Conservation (phyloP, 305 asterid genomes). For the Fraxinus baroniana region DNA sequence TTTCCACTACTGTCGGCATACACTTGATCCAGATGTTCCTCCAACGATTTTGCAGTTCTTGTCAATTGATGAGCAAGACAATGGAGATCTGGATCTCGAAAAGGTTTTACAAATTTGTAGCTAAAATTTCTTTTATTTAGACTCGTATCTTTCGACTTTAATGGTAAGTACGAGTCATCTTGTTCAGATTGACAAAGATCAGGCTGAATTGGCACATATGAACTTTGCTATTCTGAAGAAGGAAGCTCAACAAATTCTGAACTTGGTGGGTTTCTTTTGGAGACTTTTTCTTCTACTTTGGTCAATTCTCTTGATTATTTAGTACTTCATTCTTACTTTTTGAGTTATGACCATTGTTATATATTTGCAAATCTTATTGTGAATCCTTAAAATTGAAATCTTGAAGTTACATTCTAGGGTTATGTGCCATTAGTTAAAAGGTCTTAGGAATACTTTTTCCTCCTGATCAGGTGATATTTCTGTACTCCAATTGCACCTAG, state of each 20-base stretch:
- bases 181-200: conserved; percentile 77
- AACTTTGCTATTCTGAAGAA: conserved; percentile 77
- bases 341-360: neutral
- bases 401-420: neutral
- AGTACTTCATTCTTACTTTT: conserved; percentile 1
- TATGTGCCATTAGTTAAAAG: neutral
- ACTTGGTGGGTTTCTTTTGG: conserved; percentile 59
- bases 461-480: neutral
- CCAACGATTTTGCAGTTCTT: conserved; percentile 66
- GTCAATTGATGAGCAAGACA: conserved; percentile 72
- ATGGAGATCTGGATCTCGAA: conserved; percentile 76
- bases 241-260: conserved; percentile 78
- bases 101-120: conserved; percentile 53
- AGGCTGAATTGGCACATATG: conserved; percentile 76
- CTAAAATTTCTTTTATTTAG: neutral
- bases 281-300: conserved; percentile 7
- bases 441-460: neutral
- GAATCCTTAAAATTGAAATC: neutral
- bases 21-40: conserved; percentile 87
- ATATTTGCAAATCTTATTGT: neutral
- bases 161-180: conserved; percentile 12
- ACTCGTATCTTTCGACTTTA: neutral
- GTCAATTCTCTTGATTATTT: neutral
- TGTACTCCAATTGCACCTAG: neutral
- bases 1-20: conserved; percentile 89